phyloP scores from a whole-genome alignment of 441 rosid species.

The Populus hybrid region DNA sequence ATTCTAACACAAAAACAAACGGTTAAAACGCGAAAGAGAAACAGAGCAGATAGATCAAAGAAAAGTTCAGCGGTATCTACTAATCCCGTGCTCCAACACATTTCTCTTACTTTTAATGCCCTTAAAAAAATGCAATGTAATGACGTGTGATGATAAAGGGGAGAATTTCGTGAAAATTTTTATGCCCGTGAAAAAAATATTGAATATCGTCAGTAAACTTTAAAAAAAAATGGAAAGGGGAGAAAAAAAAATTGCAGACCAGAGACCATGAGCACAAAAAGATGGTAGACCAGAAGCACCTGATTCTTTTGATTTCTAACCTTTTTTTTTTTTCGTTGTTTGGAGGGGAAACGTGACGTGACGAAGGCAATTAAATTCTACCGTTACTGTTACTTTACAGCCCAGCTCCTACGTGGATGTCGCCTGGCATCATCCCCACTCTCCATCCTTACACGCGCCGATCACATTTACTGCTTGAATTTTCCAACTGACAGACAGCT shows the following conservation, averaged over 20 bases:
- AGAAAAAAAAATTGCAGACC: not conserved
- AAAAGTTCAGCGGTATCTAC: not conserved
- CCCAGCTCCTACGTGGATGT: constrained; percentile 9
- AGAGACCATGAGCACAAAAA: too few relatives aligned
- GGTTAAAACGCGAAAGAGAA: too few relatives aligned
- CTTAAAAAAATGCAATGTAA: too few relatives aligned
- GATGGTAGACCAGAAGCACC: constrained; percentile 5
- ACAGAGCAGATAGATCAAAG: too few relatives aligned
- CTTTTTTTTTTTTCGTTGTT: not conserved
- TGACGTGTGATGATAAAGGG: too few relatives aligned
- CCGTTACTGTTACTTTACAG: constrained; percentile 23
- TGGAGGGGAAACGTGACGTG: not conserved
- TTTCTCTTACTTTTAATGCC: too few relatives aligned
- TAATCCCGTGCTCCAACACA: too few relatives aligned
- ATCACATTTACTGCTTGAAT: not conserved
- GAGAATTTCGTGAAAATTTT: too few relatives aligned
- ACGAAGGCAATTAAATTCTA: not conserved
- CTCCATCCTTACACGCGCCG: not conserved
- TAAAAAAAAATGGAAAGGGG: too few relatives aligned
- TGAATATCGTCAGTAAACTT: too few relatives aligned
- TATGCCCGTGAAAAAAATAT: too few relatives aligned
- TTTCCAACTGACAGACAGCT: not conserved
- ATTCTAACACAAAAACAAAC: too few relatives aligned
- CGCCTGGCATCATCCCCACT: constrained; percentile 10
- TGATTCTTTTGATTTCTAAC: not conserved